These are phyloP conservation scores for Russula lepida DNA, from an alignment of 768 basidiomycete genomes.

Conservation along the genomic window DNA sequence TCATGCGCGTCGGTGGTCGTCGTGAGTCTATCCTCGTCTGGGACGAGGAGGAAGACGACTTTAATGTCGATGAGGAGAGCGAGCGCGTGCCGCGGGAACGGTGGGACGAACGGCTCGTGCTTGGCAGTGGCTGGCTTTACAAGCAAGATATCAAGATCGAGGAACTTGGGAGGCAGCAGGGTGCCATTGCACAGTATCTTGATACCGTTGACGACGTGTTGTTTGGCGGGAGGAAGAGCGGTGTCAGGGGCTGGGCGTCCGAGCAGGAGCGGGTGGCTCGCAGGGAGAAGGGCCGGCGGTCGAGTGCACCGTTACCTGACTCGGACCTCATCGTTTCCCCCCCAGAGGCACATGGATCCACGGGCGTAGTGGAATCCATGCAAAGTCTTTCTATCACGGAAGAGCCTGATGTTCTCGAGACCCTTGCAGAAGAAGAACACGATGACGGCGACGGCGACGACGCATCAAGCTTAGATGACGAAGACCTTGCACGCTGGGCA, in stretches of 20 bases:
- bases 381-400: constrained; percentile 37
- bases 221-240: constrained; percentile 51
- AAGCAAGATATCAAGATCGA: constrained; percentile 49
- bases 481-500: constrained; percentile 74
- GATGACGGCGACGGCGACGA: constrained; percentile 5
- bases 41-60: constrained; percentile 56
- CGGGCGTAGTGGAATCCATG: constrained; percentile 50
- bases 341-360: constrained; percentile 29
- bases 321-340: constrained; percentile 22
- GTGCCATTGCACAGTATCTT: constrained; percentile 51
- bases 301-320: constrained; percentile 36
- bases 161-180: constrained; percentile 49
- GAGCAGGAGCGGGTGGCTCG: constrained; percentile 40
- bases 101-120: constrained; percentile 76
- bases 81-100: constrained; percentile 47
- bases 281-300: constrained; percentile 38
- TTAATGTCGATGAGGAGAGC: constrained; percentile 39
- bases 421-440: constrained; percentile 41
- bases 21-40: constrained; percentile 65
- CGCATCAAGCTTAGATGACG: constrained; percentile 46
- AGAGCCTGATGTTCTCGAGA: constrained; percentile 51
- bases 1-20: constrained; percentile 60
- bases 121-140: constrained; percentile 81
- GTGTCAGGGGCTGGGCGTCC: constrained; percentile 41
- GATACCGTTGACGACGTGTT: constrained; percentile 75